phyloP scores from a whole-genome alignment of 108 stramenopile genomes.

The Pseudonitzschia multistriata region DNA sequence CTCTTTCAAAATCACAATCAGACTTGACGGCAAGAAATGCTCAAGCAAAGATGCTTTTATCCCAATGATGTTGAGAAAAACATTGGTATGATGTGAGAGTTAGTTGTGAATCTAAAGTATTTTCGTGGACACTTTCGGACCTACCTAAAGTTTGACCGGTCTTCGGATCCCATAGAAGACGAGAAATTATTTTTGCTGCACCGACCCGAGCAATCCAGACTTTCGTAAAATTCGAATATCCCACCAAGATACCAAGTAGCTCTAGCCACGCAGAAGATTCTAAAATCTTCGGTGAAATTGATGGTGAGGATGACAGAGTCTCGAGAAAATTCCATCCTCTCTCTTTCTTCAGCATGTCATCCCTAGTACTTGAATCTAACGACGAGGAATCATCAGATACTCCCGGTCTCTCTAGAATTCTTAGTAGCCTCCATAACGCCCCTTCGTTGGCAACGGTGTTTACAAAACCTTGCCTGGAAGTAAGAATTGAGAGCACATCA shows the following conservation, averaged over 20 bases:
- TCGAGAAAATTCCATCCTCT: slow-evolving; percentile 58
- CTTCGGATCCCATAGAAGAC: slow-evolving; percentile 63
- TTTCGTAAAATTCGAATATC: slow-evolving; percentile 51
- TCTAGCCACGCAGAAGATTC: slow-evolving; percentile 61
- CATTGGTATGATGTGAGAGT: not conserved
- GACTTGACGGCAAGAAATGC: slow-evolving; percentile 47
- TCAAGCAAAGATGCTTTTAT: slow-evolving; percentile 35
- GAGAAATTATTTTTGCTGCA: slow-evolving; percentile 57
- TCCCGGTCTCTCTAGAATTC: slow-evolving; percentile 49
- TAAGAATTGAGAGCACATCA: slow-evolving; percentile 51
- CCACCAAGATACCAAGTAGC: slow-evolving; percentile 60
- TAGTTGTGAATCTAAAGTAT: not conserved
- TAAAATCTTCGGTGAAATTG: slow-evolving; percentile 47
- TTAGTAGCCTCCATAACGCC: slow-evolving; percentile 52
- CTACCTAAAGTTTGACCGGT: slow-evolving; percentile 42
- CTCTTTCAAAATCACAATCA: slow-evolving; percentile 52
- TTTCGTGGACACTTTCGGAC: not conserved
- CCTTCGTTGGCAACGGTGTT: slow-evolving; percentile 43
- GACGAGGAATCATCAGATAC: slow-evolving; percentile 22
- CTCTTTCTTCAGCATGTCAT: slow-evolving; percentile 39
- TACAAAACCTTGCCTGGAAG: slow-evolving; percentile 60
- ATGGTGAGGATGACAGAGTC: slow-evolving; percentile 52
- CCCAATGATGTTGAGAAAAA: not conserved
- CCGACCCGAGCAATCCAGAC: slow-evolving; percentile 49
- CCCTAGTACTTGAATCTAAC: slow-evolving; percentile 1